These are phyloP conservation scores for Thymus quinquecostatus DNA, from an alignment of 257 asterid genomes.

Conservation along the genomic window DNA sequence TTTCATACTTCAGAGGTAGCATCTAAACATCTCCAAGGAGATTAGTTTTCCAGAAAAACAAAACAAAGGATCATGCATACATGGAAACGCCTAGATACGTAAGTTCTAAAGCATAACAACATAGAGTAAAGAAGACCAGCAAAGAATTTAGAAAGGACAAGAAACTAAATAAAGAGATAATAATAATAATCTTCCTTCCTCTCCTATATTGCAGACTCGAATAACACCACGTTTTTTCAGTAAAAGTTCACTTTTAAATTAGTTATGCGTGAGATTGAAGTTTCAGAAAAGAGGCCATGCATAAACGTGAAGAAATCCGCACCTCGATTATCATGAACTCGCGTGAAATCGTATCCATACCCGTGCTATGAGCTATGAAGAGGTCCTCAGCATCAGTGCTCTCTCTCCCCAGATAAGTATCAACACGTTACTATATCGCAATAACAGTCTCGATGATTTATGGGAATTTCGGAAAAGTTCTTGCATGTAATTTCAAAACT, in stretches of 20 bases:
- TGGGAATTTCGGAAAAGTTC: too few species aligned
- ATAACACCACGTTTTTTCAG: constrained; percentile 37
- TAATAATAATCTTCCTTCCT: neutral
- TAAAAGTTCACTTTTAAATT: too few species aligned
- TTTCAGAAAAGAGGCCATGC: neutral
- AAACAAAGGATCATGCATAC: too few species aligned
- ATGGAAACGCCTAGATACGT: too few species aligned
- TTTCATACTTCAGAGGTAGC: too few species aligned
- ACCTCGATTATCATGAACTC: constrained; percentile 93
- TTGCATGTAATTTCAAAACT: too few species aligned
- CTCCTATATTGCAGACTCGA: constrained; percentile 61
- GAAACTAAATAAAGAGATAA: neutral
- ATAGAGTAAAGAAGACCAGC: too few species aligned
- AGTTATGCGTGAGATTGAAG: too few species aligned
- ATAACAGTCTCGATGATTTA: neutral
- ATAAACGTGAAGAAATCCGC: neutral
- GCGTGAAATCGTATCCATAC: constrained; percentile 95
- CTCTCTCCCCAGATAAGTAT: constrained; percentile 74
- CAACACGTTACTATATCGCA: neutral
- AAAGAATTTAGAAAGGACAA: too few species aligned
- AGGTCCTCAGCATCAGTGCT: constrained; percentile 96
- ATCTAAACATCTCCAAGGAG: too few species aligned
- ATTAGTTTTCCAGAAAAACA: too few species aligned
- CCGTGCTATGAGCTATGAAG: constrained; percentile 89
- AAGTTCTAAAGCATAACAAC: too few species aligned